These are phyloP conservation scores for Coniophora puteana DNA, from an alignment of 1,284 basidiomycete species.

Conservation along the genomic window DNA sequence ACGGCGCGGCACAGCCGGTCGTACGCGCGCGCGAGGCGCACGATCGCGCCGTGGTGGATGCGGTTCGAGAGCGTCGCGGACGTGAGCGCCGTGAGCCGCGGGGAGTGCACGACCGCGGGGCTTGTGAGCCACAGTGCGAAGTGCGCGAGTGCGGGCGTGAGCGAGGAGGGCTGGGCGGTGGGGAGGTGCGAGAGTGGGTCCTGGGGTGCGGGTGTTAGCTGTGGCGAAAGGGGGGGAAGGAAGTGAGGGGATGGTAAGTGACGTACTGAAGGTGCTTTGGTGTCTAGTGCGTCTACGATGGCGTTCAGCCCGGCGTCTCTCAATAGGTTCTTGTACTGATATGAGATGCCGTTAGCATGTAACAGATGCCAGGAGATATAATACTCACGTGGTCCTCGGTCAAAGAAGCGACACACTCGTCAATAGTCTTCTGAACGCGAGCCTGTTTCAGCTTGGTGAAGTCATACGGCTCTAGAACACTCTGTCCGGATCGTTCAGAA, in stretches of 20 bases:
- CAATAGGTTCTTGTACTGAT: slow-evolving; percentile 70
- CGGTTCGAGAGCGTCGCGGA: slow-evolving; percentile 60
- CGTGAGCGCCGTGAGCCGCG: slow-evolving; percentile 71
- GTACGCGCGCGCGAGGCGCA: slow-evolving; percentile 68
- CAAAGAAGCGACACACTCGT: slow-evolving; percentile 60
- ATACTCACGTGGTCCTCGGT: slow-evolving; percentile 77
- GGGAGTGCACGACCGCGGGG: slow-evolving; percentile 71
- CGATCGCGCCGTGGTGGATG: slow-evolving; percentile 75
- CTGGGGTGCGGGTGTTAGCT: slow-evolving; percentile 30
- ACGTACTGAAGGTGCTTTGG: slow-evolving; percentile 53
- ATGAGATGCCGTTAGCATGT: neutral
- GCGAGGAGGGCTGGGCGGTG: slow-evolving; percentile 48
- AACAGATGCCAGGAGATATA: slow-evolving; percentile 1
- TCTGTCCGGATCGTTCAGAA: slow-evolving; percentile 38
- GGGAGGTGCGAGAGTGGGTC: slow-evolving; percentile 70
- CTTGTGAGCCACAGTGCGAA: slow-evolving; percentile 72
- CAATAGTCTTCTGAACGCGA: slow-evolving; percentile 59
- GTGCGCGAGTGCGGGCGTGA: slow-evolving; percentile 50
- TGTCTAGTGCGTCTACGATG: slow-evolving; percentile 55
- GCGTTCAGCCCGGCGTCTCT: slow-evolving; percentile 72
- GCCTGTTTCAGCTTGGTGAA: slow-evolving; percentile 68
- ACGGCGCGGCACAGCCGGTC: slow-evolving; percentile 70
- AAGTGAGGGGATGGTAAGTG: neutral
- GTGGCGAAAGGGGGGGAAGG: slow-evolving; percentile 1
- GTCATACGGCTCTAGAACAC: slow-evolving; percentile 65